Evolutionary conservation across 2,329 filamentous ascomycete species (phyloP).

Genomic region (Colletotrichum lini): DNA sequence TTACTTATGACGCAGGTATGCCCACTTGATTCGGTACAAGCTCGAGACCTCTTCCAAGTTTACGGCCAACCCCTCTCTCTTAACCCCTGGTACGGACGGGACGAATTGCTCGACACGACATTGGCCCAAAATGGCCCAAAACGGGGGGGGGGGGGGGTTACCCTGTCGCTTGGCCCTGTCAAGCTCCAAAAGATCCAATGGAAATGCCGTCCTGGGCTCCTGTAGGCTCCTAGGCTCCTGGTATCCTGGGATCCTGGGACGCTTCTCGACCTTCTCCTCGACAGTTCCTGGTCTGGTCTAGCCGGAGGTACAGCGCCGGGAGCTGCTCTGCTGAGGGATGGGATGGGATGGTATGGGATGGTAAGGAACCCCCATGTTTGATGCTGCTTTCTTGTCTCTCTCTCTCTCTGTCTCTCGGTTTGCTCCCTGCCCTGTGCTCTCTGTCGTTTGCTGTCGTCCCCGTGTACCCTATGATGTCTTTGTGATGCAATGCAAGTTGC

Average conservation of each 20-base stretch:
- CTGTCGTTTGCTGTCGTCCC: conserved; percentile 15
- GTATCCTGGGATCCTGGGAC: background rate
- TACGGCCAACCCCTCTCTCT: background rate
- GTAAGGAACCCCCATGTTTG: conserved; percentile 3
- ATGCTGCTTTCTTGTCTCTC: background rate
- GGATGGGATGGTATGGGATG: background rate
- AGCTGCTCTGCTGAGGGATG: background rate
- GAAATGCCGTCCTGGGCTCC: background rate
- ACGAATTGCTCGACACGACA: conserved; percentile 12
- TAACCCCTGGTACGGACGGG: conserved; percentile 29
- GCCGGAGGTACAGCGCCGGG: background rate
- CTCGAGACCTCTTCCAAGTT: conserved; percentile 3
- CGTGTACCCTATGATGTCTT: conserved; percentile 37
- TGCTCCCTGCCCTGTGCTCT: conserved; percentile 7
- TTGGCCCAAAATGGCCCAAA: conserved; percentile 27
- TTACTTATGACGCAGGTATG: conserved; percentile 33
- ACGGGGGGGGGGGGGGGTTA: background rate
- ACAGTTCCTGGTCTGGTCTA: conserved; percentile 9
- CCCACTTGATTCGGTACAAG: conserved; percentile 19
- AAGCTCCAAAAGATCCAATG: conserved; percentile 8
- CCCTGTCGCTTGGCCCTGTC: background rate
- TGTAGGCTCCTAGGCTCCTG: background rate
- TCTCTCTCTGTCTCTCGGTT: background rate
- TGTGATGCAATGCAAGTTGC: conserved; percentile 24
- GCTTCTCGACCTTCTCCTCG: background rate